Percentiles rank a stretch among this genome's conserved stretches.
phyloP scores from a whole-genome alignment of 257 asterid genomes.

The Phtheirospermum japonicum region DNA sequence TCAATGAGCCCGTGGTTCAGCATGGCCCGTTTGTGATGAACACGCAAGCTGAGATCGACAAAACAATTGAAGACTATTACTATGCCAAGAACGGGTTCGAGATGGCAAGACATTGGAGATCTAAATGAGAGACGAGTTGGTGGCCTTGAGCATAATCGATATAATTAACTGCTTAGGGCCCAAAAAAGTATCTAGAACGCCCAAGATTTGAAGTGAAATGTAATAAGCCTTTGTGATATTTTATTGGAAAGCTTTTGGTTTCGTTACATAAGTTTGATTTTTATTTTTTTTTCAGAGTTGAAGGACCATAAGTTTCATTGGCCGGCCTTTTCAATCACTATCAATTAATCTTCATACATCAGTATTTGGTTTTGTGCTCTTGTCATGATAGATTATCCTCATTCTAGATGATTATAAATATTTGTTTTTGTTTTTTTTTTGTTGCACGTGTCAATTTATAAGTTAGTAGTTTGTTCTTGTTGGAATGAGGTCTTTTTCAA shows the following conservation, averaged over 20 bases:
- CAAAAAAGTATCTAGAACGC: too few relatives aligned
- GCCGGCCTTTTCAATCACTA: not conserved
- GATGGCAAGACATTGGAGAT: conserved; percentile 72
- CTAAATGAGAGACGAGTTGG: conserved; percentile 35
- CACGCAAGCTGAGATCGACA: conserved; percentile 74
- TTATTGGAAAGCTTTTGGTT: too few relatives aligned
- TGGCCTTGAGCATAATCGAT: too few relatives aligned
- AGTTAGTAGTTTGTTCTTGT: too few relatives aligned
- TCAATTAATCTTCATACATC: not conserved
- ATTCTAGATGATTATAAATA: not conserved
- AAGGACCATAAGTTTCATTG: too few relatives aligned
- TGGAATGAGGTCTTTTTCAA: too few relatives aligned
- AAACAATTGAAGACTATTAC: conserved; percentile 75
- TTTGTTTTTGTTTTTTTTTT: not conserved
- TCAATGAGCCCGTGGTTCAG: conserved; percentile 79
- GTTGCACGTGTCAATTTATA: too few relatives aligned
- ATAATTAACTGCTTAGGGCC: too few relatives aligned
- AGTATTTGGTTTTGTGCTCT: not conserved
- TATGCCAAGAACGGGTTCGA: conserved; percentile 83
- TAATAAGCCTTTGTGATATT: too few relatives aligned
- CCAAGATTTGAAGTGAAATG: too few relatives aligned
- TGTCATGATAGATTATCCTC: not conserved
- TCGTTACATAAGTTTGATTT: too few relatives aligned
- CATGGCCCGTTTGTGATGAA: conserved; percentile 98
- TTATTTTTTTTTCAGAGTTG: too few relatives aligned